Evolutionary conservation across 805 yeast species (phyloP).

Genomic region (Starmerella floris): DNA sequence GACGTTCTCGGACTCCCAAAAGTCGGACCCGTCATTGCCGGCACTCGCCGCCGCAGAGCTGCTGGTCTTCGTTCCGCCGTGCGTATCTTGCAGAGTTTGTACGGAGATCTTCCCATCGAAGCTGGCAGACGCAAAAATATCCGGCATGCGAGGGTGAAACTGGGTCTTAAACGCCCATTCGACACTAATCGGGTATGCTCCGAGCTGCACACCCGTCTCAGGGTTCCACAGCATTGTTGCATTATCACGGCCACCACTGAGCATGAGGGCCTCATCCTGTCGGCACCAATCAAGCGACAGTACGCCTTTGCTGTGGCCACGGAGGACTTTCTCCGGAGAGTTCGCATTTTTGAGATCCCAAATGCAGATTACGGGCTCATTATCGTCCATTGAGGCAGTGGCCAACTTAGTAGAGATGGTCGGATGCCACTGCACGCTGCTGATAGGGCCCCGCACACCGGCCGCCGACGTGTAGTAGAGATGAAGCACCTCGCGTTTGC

Average conservation of each 20-base stretch:
- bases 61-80: constrained; percentile 39
- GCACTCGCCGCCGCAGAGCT: constrained; percentile 14
- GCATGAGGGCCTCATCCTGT: constrained; percentile 60
- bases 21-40: constrained; percentile 49
- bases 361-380: constrained; percentile 55
- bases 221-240: constrained; percentile 87
- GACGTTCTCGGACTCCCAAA: constrained; percentile 51
- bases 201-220: constrained; percentile 51
- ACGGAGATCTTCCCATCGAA: constrained; percentile 71
- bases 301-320: constrained; percentile 79
- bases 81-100: constrained; percentile 79
- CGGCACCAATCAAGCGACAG: constrained; percentile 87
- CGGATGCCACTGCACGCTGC: constrained; percentile 93
- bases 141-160: constrained; percentile 83
- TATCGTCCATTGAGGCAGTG: constrained; percentile 75
- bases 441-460: constrained; percentile 47
- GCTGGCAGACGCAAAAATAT: constrained; percentile 49
- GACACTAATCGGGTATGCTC: constrained; percentile 80
- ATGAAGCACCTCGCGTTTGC: constrained; percentile 78
- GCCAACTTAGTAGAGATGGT: constrained; percentile 67
- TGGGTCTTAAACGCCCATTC: constrained; percentile 87
- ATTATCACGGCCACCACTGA: constrained; percentile 90
- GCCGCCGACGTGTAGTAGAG: constrained; percentile 40
- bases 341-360: constrained; percentile 94
- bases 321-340: constrained; percentile 65